Conservation (phyloP, 768 basidiomycete species). For the Mycena kentingensis region DNA sequence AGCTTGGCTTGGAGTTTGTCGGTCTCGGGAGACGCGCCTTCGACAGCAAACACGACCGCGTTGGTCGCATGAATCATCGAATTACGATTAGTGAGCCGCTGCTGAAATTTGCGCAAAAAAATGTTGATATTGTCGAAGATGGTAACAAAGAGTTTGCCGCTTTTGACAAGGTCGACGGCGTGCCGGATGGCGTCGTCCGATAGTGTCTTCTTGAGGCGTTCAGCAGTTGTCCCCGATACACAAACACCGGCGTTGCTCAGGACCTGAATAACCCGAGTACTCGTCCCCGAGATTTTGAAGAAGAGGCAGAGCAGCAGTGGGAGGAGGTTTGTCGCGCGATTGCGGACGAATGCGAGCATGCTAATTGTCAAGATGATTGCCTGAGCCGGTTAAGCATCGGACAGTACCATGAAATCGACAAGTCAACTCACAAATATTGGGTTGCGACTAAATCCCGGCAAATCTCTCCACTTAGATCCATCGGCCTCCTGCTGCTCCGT, state of each 20-base stretch:
- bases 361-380: constrained; percentile 19
- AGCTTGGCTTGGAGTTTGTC: constrained; percentile 19
- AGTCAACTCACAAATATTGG: constrained; percentile 23
- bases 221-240: constrained; percentile 29
- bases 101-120: constrained; percentile 32
- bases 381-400: not conserved
- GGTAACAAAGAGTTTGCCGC: constrained; percentile 20
- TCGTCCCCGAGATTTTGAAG: constrained; percentile 33
- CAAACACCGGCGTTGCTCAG: constrained; percentile 32
- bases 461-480: constrained; percentile 4
- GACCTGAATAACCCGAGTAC: constrained; percentile 29
- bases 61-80: constrained; percentile 33
- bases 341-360: constrained; percentile 30
- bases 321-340: constrained; percentile 31
- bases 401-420: constrained; percentile 1
- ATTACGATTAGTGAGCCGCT: constrained; percentile 31
- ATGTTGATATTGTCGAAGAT: constrained; percentile 40
- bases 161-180: constrained; percentile 27
- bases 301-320: constrained; percentile 34
- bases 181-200: constrained; percentile 28
- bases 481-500: not conserved
- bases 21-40: constrained; percentile 5
- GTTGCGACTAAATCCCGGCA: constrained; percentile 26
- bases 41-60: constrained; percentile 16
- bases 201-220: constrained; percentile 29